phyloP scores from a whole-genome alignment of 352 stramenopile genomes.

The Globisporangium heterothallicum region DNA sequence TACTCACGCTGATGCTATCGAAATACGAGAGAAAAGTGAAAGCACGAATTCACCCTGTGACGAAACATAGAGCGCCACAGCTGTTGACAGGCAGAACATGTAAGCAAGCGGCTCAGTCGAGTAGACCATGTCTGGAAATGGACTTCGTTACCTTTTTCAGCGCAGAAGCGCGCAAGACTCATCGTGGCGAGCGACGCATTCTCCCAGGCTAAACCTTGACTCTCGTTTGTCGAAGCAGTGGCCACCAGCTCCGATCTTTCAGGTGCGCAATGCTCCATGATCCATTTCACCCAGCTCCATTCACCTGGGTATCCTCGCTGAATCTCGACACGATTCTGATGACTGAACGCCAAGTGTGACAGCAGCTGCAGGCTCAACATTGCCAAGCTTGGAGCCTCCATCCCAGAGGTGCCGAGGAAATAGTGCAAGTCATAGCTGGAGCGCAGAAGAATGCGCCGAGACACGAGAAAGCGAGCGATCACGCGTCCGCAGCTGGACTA shows the following conservation, averaged over 20 bases:
- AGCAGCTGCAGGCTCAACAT: slow-evolving; percentile 7
- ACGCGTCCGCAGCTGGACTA: slow-evolving; percentile 7
- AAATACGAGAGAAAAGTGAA: slow-evolving; percentile 3
- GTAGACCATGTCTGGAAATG: neutral
- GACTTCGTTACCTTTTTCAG: slow-evolving; percentile 6
- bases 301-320: slow-evolving; percentile 1
- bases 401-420: slow-evolving; percentile 7
- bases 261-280: slow-evolving; percentile 6
- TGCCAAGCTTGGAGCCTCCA: neutral
- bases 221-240: too few species aligned
- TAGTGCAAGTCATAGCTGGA: slow-evolving; percentile 14
- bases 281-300: slow-evolving; percentile 10
- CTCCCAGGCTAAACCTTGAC: neutral
- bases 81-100: neutral
- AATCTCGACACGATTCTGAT: slow-evolving; percentile 9
- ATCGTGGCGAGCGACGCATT: neutral
- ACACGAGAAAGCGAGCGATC: slow-evolving; percentile 13
- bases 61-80: slow-evolving; percentile 7
- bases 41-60: slow-evolving; percentile 9
- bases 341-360: slow-evolving; percentile 4
- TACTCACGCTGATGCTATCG: neutral
- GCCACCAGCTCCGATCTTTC: neutral
- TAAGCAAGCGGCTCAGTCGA: neutral
- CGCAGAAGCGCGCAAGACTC: slow-evolving; percentile 13
- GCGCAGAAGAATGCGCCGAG: slow-evolving; percentile 10